Conservation (phyloP, 176 grass and related monocot species). For the Carex scoparia region DNA sequence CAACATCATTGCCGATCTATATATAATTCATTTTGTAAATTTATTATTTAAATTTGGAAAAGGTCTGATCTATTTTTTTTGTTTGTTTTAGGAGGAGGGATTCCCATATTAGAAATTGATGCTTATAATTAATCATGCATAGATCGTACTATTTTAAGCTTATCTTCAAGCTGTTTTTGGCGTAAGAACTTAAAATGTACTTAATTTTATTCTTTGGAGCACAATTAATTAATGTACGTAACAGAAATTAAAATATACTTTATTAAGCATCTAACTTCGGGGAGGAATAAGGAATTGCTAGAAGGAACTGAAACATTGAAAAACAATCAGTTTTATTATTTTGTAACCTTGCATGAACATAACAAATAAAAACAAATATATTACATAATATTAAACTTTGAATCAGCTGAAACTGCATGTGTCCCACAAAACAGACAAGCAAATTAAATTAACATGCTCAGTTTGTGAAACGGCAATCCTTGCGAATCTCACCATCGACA, state of each 20-base stretch:
- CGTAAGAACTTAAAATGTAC: background rate
- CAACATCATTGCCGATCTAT: too few species aligned
- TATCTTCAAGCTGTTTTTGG: too few species aligned
- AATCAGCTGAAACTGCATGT: background rate
- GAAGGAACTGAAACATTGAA: background rate
- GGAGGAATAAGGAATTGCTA: background rate
- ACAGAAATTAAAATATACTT: background rate
- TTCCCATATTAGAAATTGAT: too few species aligned
- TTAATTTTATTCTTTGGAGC: background rate
- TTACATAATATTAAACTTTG: background rate
- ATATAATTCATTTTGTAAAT: too few species aligned
- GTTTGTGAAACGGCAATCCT: slow-evolving; percentile 35
- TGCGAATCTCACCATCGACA: slow-evolving; percentile 49
- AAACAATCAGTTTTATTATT: slow-evolving; percentile 17
- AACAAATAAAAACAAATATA: background rate
- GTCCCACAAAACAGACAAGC: background rate
- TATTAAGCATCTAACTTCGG: background rate
- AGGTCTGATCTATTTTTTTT: too few species aligned
- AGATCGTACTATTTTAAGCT: too few species aligned
- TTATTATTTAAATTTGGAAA: too few species aligned
- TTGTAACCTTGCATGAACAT: background rate
- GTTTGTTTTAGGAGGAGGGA: too few species aligned
- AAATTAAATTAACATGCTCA: slow-evolving; percentile 1
- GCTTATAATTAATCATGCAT: too few species aligned
- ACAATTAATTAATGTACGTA: background rate